These are phyloP conservation scores for Combretum micranthum DNA, from an alignment of 345 rosid genomes.

Conservation along the genomic window DNA sequence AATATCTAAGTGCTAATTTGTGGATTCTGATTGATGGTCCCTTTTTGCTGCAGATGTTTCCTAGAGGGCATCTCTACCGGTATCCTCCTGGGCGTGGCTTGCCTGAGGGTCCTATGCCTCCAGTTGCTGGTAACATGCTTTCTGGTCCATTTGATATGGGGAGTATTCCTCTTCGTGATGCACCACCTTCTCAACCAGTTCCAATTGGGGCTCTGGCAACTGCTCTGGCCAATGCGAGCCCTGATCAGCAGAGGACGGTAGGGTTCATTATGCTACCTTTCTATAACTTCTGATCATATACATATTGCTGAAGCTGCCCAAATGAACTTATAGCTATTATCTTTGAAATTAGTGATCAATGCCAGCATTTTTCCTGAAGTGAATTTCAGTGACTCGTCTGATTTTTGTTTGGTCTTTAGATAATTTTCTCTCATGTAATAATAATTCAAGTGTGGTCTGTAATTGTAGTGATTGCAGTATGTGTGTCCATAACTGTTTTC, in stretches of 20 bases:
- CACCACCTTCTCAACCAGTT: slow-evolving; percentile 48
- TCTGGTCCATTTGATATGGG: slow-evolving; percentile 68
- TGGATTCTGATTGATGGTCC: neutral
- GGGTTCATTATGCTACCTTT: neutral
- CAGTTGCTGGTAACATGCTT: slow-evolving; percentile 66
- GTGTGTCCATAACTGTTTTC: too few relatives aligned
- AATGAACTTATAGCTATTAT: too few relatives aligned
- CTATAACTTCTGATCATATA: neutral
- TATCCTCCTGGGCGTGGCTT: slow-evolving; percentile 75
- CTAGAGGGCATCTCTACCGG: slow-evolving; percentile 67
- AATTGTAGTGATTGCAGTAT: too few relatives aligned
- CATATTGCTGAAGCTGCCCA: neutral
- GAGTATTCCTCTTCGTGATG: slow-evolving; percentile 56
- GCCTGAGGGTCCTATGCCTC: slow-evolving; percentile 65
- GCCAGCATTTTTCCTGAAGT: too few relatives aligned
- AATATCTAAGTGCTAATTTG: neutral
- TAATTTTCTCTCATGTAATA: neutral
- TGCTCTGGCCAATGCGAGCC: slow-evolving; percentile 79
- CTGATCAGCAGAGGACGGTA: slow-evolving; percentile 92
- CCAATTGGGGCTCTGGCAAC: slow-evolving; percentile 83
- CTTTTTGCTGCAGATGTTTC: slow-evolving; percentile 48
- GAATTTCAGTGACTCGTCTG: too few relatives aligned
- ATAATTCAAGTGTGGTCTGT: too few relatives aligned
- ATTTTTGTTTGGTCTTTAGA: neutral
- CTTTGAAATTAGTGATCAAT: too few relatives aligned